Percentiles rank a stretch among this genome's conserved stretches.
Conservation (phyloP, 495 filamentous ascomycete species). For the Penicillium turbatum region DNA sequence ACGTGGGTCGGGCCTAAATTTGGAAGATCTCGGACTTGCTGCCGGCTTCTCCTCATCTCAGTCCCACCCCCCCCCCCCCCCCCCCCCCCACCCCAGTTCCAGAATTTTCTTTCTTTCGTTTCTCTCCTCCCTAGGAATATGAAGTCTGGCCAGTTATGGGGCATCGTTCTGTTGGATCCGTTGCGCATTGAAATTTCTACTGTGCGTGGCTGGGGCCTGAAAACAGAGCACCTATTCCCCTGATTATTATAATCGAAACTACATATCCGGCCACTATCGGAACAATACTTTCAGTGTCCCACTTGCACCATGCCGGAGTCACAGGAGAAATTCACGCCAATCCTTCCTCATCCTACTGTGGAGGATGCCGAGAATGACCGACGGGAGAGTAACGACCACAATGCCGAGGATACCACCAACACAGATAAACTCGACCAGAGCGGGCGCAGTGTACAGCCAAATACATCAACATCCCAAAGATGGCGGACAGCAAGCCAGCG, state of each 20-base stretch:
- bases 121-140: constrained; percentile 12
- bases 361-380: constrained; percentile 8
- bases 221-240: background rate
- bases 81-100: too few relatives aligned
- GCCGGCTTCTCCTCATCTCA: constrained; percentile 4
- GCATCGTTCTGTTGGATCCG: constrained; percentile 1
- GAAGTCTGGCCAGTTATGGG: constrained; percentile 18
- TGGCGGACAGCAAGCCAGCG: constrained; percentile 26
- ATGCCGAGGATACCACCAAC: background rate
- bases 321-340: constrained; percentile 14
- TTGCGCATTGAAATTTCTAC: background rate
- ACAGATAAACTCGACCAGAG: constrained; percentile 3
- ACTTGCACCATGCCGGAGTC: constrained; percentile 12
- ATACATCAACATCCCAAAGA: constrained; percentile 7
- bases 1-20: constrained; percentile 17
- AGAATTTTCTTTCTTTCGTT: constrained; percentile 10
- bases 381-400: background rate
- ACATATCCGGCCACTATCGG: constrained; percentile 7
- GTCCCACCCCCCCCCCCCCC: background rate
- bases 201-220: background rate
- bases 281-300: background rate
- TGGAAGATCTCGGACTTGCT: background rate
- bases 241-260: background rate
- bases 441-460: constrained; percentile 13
- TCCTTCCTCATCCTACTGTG: constrained; percentile 10